A percentile compares a stretch with the other conserved stretches of the same genome.
Evolutionary conservation across 768 basidiomycete genomes (phyloP).

Genomic region (Tricholoma bakamatsutake): DNA sequence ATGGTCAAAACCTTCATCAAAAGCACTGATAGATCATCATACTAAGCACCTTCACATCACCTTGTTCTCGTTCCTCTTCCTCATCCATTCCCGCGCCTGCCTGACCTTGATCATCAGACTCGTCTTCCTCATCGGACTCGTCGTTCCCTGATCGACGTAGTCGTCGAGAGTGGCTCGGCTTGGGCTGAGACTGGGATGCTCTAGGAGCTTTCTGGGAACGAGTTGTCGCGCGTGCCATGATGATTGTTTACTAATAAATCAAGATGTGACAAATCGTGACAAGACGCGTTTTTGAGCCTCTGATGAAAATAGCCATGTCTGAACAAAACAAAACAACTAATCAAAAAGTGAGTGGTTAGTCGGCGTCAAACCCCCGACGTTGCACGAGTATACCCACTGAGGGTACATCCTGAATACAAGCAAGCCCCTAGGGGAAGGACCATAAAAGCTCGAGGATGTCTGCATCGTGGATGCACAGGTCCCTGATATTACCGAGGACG

Average conservation of each 20-base stretch:
- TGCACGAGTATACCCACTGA: too few species aligned
- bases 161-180: conserved; percentile 31
- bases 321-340: too few species aligned
- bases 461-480: too few species aligned
- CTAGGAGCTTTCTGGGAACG: conserved; percentile 37
- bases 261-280: not conserved
- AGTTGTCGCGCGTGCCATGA: conserved; percentile 30
- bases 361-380: too few species aligned
- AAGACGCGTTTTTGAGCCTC: not conserved
- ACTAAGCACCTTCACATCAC: conserved; percentile 12
- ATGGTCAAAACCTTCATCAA: not conserved
- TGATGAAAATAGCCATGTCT: not conserved
- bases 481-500: too few species aligned
- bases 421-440: too few species aligned
- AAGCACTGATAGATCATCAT: not conserved
- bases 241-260: not conserved
- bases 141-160: conserved; percentile 22
- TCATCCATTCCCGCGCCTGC: conserved; percentile 29
- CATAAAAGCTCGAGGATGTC: too few species aligned
- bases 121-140: conserved; percentile 32
- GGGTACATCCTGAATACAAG: too few species aligned
- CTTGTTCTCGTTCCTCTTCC: conserved; percentile 20
- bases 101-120: conserved; percentile 24
- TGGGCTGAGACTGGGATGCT: conserved; percentile 31
- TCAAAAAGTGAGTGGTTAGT: too few species aligned